Base-by-base conservation (phyloP, 176 grass and related monocot genomes). In the Raddia distichophylla region DNA sequence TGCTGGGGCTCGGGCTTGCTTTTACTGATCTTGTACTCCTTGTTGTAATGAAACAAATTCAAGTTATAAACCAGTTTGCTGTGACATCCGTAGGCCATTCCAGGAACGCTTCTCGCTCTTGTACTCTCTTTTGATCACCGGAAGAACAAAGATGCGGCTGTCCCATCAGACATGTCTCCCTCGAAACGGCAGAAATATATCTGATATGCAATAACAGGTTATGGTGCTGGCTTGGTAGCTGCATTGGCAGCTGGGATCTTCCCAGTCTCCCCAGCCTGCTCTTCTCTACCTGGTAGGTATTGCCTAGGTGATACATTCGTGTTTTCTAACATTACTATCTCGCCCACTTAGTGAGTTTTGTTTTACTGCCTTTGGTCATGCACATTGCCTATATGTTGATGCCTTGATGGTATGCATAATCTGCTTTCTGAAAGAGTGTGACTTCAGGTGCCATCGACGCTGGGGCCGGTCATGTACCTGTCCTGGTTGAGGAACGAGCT, bases 221-320 rank as follows among this genome's bases (percentile, higher is more conserved):
- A 99, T 90, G 90, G 91, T 9, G 43, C 78, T 88, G 96, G 96
- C 43, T 90, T 99, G 82, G 52, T 95, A 71, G 76, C 84, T 75
- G 93, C 96, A 37, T 87, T 99, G 58, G 85, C 96, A 81, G 93
- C 96, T 74, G 96, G 96, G 55, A 93, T 93, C 72, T 75, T 93
- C 88, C 63, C 93, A 99, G 64, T 95, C 91, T 80, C 91, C 96
- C 77, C 96, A 95, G 75, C 96, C 96, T 80, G 96, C 96, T 76
- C 86, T 99, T 80, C 96, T 99, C 58, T 99, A 99, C 77, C 81
- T 99, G 91, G 96, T 99, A 90, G 60, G 74, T 77, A 74, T 85
- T 66, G n/a, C 35, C 34, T 19, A 54, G 33, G 16, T 82, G 69
- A n/a, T 37, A 54, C n/a, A 62, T 17, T 63, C 35, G 69, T 37